Percentiles rank a stretch among this genome's conserved stretches.
Evolutionary conservation across 305 asterid species (phyloP).

Genomic region (Caryopteris hybrid): DNA sequence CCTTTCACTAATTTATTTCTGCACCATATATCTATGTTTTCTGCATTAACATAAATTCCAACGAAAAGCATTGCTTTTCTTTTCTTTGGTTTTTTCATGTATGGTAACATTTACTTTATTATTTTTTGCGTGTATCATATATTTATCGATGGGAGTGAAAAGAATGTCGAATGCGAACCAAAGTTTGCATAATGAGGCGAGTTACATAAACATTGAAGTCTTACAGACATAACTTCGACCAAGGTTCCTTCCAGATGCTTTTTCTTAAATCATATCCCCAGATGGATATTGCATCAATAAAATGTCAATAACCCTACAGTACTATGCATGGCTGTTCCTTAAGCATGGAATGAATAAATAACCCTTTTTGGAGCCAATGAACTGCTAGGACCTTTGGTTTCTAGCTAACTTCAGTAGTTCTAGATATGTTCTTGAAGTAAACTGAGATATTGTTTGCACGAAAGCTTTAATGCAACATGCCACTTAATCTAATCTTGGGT

Average conservation of each 20-base stretch:
- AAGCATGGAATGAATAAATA: not conserved
- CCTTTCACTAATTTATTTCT: not conserved
- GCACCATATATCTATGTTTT: not conserved
- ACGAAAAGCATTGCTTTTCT: not conserved
- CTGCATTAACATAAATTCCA: not conserved
- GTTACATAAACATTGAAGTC: not conserved
- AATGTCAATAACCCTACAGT: not conserved
- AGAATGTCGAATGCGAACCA: not conserved
- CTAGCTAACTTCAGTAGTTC: conserved; percentile 1
- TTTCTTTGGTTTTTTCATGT: not conserved
- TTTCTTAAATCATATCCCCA: not conserved
- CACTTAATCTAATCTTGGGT: not conserved
- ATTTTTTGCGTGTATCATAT: not conserved
- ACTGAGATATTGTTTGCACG: not conserved
- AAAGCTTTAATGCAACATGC: not conserved
- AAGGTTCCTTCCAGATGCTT: not conserved
- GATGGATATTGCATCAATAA: not conserved
- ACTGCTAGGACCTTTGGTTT: not conserved
- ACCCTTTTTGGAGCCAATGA: conserved; percentile 5
- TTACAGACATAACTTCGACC: not conserved
- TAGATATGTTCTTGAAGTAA: conserved; percentile 2
- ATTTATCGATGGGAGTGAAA: not conserved
- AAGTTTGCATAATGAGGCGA: not conserved
- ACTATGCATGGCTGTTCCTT: not conserved
- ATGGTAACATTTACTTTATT: not conserved